A percentile compares a stretch with the other conserved stretches of the same genome.
Evolutionary conservation across 306 rosid species (phyloP).

Genomic region (Corylus avellana): DNA sequence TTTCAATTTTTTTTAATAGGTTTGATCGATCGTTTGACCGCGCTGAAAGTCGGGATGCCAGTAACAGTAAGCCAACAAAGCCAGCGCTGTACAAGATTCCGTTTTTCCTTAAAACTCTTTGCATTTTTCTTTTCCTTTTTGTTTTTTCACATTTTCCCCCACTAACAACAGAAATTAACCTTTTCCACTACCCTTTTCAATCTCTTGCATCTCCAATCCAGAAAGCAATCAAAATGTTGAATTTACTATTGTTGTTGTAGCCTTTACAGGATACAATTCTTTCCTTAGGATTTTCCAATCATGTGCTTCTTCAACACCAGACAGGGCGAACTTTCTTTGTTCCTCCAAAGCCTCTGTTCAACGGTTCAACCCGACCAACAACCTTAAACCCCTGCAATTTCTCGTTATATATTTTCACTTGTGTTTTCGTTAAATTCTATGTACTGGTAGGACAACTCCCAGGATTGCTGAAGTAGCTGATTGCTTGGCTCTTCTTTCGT

Average conservation of each 20-base stretch:
- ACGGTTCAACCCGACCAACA: background rate
- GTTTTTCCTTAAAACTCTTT: background rate
- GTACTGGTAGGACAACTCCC: slow-evolving; percentile 1
- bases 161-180: background rate
- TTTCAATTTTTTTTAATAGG: too few relatives aligned
- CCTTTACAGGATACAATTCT: background rate
- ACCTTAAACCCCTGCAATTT: background rate
- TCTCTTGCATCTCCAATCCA: background rate
- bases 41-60: too few relatives aligned
- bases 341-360: background rate
- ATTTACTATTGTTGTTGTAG: background rate
- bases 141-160: background rate
- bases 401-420: background rate
- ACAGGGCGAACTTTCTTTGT: background rate
- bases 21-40: too few relatives aligned
- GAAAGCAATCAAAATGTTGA: background rate
- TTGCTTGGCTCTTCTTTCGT: background rate
- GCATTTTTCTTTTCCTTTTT: background rate
- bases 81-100: background rate
- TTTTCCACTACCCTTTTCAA: background rate
- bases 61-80: slow-evolving; percentile 11
- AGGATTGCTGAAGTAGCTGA: background rate
- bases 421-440: background rate
- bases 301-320: background rate
- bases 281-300: background rate